Evolutionary conservation across 2,329 filamentous ascomycete genomes (phyloP), one percentile per base, ranked within the genome.

Genomic region (Neofusicoccum kwambonambiense): DNA sequence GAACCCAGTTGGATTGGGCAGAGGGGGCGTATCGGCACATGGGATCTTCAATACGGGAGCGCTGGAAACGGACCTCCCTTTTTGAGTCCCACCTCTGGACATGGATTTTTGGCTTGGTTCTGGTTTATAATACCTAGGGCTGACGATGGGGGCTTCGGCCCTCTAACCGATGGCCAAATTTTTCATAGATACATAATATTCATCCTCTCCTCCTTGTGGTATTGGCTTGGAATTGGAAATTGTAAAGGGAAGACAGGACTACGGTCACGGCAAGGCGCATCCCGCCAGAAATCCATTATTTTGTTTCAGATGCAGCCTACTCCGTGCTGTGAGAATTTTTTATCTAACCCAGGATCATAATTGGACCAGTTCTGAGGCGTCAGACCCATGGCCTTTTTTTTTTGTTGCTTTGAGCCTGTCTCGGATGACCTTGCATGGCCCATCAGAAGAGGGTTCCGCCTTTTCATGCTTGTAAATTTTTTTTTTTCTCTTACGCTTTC

Each of bases 141-240:
- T 35, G 56, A 31, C 42, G 7, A 5, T n/a, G 31, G 9, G 27
- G 41, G 39, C 15, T 31, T 45, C 22, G 4, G 56, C 56, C 37
- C n/a, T 15, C 27, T 19, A 15, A 12, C 6, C 11, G 17, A 45
- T 12, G 9, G 15, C 41, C 35, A n/a, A 15, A 12, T 9, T 35
- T 47, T 60, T 37, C 56, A 22, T 60, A 60, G 56, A 60, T 35
- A 37, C 31, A 47, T 60, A 60, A 60, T 60, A 27, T 22, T 12
- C 41, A 47, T 35, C 9, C 56, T 12, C 17, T 15, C 12, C 37
- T 42, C 15, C 17, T 56, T 42, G 45, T 13, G 17, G 2, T 49
- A 49, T 22, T 22, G 9, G 37, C 37, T 50, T 15, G 19, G 22
- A n/a, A 9, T 19, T 50, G 19, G 22, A 11, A 34, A 39, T 39